A percentile compares a stretch with the other conserved stretches of the same genome.
These are phyloP conservation scores for Boletus rufocinnamomeus DNA, from an alignment of 768 basidiomycete species.

Conservation along the genomic window DNA sequence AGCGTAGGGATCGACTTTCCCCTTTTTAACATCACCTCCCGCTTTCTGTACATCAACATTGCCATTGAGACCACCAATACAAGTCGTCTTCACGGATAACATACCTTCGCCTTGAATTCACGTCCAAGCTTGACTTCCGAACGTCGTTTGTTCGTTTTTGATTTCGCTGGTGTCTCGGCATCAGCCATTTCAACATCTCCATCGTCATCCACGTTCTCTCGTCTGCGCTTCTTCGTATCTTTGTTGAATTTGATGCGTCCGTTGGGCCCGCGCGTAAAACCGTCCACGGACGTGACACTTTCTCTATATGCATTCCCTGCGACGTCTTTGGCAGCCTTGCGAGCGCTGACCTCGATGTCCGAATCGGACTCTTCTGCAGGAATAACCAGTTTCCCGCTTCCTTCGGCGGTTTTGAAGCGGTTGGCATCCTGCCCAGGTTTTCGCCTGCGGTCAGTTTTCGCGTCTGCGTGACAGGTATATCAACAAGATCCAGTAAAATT, in stretches of 20 bases:
- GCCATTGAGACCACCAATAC: constrained; percentile 8
- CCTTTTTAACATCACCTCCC: constrained; percentile 89
- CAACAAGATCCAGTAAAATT: not conserved
- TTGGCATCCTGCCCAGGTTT: constrained; percentile 87
- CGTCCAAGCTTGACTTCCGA: constrained; percentile 67
- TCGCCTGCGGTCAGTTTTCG: constrained; percentile 52
- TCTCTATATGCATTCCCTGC: constrained; percentile 84
- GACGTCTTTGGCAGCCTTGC: constrained; percentile 49
- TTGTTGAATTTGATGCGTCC: constrained; percentile 96
- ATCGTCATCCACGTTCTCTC: constrained; percentile 61
- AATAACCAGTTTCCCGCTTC: constrained; percentile 80
- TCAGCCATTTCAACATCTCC: constrained; percentile 80
- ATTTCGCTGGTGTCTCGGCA: constrained; percentile 44
- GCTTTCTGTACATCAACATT: constrained; percentile 63
- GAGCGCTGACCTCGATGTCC: constrained; percentile 43
- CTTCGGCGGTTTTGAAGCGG: constrained; percentile 84
- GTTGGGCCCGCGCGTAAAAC: constrained; percentile 80
- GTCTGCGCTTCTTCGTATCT: constrained; percentile 90
- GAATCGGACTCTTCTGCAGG: constrained; percentile 55
- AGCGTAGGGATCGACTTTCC: constrained; percentile 88
- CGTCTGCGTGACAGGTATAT: constrained; percentile 36
- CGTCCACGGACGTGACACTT: constrained; percentile 81
- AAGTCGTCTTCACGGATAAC: constrained; percentile 25
- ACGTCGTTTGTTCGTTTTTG: constrained; percentile 53
- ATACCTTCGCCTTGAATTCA: constrained; percentile 95